Percentiles rank a stretch among this genome's conserved stretches.
phyloP scores from a whole-genome alignment of 352 stramenopile genomes.

The Globisporangium abappressorium region DNA sequence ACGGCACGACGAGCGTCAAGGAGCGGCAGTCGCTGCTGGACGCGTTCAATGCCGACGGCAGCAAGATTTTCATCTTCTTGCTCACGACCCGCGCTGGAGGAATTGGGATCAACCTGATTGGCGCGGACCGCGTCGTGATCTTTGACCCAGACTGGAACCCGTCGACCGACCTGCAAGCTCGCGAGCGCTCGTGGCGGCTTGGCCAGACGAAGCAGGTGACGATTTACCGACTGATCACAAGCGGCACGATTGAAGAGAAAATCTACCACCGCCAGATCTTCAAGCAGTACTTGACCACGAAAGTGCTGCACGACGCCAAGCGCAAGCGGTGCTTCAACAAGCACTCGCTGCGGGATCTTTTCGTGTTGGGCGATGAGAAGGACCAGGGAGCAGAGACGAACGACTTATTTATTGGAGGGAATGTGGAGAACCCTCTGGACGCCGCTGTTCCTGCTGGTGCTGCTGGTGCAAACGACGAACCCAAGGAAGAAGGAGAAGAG shows the following conservation, averaged over 20 bases:
- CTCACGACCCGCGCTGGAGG: slow-evolving; percentile 91
- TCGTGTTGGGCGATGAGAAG: slow-evolving; percentile 82
- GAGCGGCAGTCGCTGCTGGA: slow-evolving; percentile 94
- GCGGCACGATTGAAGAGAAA: slow-evolving; percentile 99
- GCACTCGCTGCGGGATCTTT: slow-evolving; percentile 95
- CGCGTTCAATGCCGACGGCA: slow-evolving; percentile 92
- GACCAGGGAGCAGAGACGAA: slow-evolving; percentile 87
- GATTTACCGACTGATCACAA: slow-evolving; percentile 92
- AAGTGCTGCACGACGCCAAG: slow-evolving; percentile 95
- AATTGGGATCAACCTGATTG: slow-evolving; percentile 96
- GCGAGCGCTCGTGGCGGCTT: slow-evolving; percentile 97
- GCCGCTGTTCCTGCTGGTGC: slow-evolving; percentile 4
- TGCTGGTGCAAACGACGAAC: background rate
- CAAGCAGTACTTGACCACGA: slow-evolving; percentile 98
- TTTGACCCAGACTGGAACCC: slow-evolving; percentile 99
- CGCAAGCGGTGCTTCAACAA: slow-evolving; percentile 97
- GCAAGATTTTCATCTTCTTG: slow-evolving; percentile 74
- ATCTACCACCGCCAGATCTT: slow-evolving; percentile 99
- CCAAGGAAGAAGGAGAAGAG: slow-evolving; percentile 17
- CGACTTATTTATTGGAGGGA: slow-evolving; percentile 88
- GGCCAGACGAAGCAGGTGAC: slow-evolving; percentile 86
- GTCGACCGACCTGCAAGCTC: slow-evolving; percentile 94
- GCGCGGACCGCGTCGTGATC: slow-evolving; percentile 95
- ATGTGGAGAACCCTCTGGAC: slow-evolving; percentile 60
- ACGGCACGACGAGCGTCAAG: slow-evolving; percentile 95